These are phyloP conservation scores for Tanacetum coccineum DNA, from an alignment of 129 eudicot species.

Conservation along the genomic window DNA sequence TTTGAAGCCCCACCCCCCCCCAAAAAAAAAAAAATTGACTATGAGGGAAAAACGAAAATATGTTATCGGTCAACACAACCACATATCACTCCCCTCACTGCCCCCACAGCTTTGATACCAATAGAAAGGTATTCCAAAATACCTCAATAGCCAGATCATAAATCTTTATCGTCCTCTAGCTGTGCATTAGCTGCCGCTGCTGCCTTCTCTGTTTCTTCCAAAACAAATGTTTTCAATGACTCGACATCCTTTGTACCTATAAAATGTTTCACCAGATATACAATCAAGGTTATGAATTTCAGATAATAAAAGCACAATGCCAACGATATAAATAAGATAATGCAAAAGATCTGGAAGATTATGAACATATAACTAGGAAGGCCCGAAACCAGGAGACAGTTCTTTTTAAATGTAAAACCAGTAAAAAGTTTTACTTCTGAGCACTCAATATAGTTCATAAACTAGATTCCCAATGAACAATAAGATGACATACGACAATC, in stretches of 20 bases:
- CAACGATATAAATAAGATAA: neutral
- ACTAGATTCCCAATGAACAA: too few species aligned
- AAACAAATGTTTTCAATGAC: slow-evolving; percentile 62
- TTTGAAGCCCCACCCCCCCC: too few species aligned
- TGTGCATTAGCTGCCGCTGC: slow-evolving; percentile 58
- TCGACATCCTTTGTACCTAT: slow-evolving; percentile 77
- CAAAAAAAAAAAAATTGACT: too few species aligned
- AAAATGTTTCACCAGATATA: slow-evolving; percentile 1
- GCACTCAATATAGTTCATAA: too few species aligned
- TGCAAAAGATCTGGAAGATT: too few species aligned
- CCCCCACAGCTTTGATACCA: neutral
- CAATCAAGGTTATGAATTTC: neutral
- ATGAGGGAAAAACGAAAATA: neutral
- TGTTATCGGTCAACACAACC: slow-evolving; percentile 9
- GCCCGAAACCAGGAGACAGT: too few species aligned
- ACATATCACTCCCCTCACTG: too few species aligned
- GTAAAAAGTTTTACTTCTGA: too few species aligned
- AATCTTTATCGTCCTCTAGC: slow-evolving; percentile 53
- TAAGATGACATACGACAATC: too few species aligned
- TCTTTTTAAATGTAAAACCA: too few species aligned
- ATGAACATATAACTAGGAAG: too few species aligned
- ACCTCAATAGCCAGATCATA: slow-evolving; percentile 47
- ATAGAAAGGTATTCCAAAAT: slow-evolving; percentile 1
- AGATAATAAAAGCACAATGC: neutral
- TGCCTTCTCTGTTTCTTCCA: slow-evolving; percentile 84